These are phyloP conservation scores for Erigeron canadensis DNA, from an alignment of 129 eudicot genomes.

Conservation along the genomic window DNA sequence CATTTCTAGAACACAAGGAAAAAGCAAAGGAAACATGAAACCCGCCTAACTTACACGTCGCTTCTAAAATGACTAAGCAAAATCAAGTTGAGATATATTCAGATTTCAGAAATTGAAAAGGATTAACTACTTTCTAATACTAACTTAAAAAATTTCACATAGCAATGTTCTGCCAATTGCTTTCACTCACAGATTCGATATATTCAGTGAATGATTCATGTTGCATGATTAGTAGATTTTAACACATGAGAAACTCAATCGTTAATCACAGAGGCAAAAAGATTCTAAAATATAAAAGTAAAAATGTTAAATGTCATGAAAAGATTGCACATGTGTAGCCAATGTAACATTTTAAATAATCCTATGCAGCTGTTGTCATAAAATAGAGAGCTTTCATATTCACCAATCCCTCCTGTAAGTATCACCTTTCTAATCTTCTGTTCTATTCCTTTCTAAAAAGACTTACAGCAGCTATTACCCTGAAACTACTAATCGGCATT, in stretches of 20 bases:
- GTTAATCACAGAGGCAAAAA: not conserved
- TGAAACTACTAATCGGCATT: no score
- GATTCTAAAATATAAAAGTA: not conserved
- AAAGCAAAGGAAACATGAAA: constrained; percentile 1
- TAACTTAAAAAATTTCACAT: not conserved
- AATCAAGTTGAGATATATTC: not conserved
- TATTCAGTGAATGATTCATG: not conserved
- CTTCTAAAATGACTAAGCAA: not conserved
- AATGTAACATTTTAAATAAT: no score
- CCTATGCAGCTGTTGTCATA: no score
- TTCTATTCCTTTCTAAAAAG: no score
- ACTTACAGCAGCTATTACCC: no score
- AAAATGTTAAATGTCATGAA: no score
- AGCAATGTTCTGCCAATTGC: no score
- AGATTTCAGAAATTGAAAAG: not conserved
- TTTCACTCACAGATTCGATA: not conserved
- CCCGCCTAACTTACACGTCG: not conserved
- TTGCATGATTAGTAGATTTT: not conserved
- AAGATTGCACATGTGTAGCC: no score
- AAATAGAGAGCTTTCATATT: no score
- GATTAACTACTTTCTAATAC: not conserved
- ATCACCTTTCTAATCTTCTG: no score
- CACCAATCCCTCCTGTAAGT: no score
- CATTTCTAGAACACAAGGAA: not conserved
- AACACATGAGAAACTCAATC: no score